phyloP scores from a whole-genome alignment of 1,284 basidiomycete species.

The Boletus semigastroideus region DNA sequence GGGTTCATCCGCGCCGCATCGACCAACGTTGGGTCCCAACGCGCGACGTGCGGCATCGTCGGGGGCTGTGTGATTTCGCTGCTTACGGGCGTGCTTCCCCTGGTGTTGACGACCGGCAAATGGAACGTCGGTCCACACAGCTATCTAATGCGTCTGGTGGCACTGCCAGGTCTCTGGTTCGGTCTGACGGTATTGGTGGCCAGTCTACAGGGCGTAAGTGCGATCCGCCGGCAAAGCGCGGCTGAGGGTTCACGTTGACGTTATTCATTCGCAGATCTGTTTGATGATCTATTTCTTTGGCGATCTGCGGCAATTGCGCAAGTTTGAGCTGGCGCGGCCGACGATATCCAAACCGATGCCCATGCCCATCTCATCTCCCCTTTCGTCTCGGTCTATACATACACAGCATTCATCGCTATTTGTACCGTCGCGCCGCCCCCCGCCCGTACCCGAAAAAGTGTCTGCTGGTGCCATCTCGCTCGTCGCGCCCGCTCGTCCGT shows the following conservation, averaged over 20 bases:
- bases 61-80: constrained; percentile 49
- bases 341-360: constrained; percentile 53
- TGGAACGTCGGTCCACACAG: constrained; percentile 51
- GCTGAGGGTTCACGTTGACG: too few species aligned
- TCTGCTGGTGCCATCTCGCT: constrained; percentile 4
- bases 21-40: constrained; percentile 72
- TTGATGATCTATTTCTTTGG: constrained; percentile 78
- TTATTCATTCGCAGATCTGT: constrained; percentile 37
- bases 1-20: constrained; percentile 69
- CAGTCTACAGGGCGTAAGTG: constrained; percentile 59
- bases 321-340: constrained; percentile 70
- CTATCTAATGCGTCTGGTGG: constrained; percentile 58
- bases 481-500: background rate
- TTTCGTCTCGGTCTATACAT: background rate
- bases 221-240: too few species aligned
- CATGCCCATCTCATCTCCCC: constrained; percentile 14
- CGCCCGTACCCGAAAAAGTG: constrained; percentile 8
- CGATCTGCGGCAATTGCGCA: constrained; percentile 74
- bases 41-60: constrained; percentile 67
- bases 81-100: constrained; percentile 37
- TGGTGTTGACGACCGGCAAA: constrained; percentile 26
- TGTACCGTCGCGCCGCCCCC: constrained; percentile 14
- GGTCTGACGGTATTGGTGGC: constrained; percentile 63
- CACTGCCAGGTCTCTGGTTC: constrained; percentile 68
- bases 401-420: background rate